phyloP scores from a whole-genome alignment of 257 asterid species.

The Cordia subcordata region DNA sequence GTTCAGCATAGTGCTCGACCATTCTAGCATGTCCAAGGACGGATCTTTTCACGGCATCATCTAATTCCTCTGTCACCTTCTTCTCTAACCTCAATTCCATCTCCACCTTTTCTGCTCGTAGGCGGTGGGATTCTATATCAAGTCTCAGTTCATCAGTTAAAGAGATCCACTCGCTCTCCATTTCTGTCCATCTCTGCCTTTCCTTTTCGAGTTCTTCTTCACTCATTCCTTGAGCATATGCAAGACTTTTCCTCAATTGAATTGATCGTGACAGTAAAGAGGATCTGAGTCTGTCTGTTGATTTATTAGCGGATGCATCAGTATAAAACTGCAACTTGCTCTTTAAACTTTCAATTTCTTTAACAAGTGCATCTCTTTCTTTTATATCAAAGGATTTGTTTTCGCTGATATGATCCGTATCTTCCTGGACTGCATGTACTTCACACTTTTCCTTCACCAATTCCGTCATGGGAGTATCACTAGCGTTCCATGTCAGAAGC shows the following conservation, averaged over 20 bases:
- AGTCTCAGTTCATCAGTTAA: slow-evolving; percentile 87
- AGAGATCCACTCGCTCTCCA: slow-evolving; percentile 98
- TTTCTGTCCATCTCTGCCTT: slow-evolving; percentile 83
- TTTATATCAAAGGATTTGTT: slow-evolving; percentile 34
- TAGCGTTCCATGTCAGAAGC: slow-evolving; percentile 55
- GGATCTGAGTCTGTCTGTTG: slow-evolving; percentile 62
- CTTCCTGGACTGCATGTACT: slow-evolving; percentile 45
- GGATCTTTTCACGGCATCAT: slow-evolving; percentile 75
- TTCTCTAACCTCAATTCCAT: slow-evolving; percentile 76
- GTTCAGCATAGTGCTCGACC: slow-evolving; percentile 84
- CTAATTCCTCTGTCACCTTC: slow-evolving; percentile 74
- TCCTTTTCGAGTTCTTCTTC: slow-evolving; percentile 84
- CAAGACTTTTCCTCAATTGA: slow-evolving; percentile 67
- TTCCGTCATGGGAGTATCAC: no score
- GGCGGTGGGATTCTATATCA: slow-evolving; percentile 71
- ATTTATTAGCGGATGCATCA: slow-evolving; percentile 48
- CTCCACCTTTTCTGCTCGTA: slow-evolving; percentile 64
- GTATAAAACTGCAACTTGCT: slow-evolving; percentile 47
- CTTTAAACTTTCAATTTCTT: slow-evolving; percentile 62
- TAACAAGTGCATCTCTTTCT: slow-evolving; percentile 64
- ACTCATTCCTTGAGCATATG: slow-evolving; percentile 28
- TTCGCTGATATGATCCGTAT: slow-evolving; percentile 9
- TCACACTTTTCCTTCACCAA: slow-evolving; percentile 49
- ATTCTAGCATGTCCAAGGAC: slow-evolving; percentile 78
- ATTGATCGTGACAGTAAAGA: slow-evolving; percentile 80